Conservation (phyloP, 306 rosid species). For the Rosa rugosa region DNA sequence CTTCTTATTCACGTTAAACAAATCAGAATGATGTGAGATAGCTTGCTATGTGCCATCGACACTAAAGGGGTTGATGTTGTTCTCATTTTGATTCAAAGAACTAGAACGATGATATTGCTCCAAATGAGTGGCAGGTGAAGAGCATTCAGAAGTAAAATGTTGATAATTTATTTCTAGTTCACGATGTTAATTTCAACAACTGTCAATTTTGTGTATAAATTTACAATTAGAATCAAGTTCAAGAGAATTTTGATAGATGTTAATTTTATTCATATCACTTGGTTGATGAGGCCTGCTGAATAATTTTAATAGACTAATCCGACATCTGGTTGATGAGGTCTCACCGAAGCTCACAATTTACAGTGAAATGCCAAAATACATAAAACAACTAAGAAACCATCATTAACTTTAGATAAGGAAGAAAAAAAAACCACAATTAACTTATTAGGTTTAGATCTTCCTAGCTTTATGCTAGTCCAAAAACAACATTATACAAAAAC, state of each 20-base stretch:
- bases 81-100: not conserved
- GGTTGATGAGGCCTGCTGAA: no score
- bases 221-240: no score
- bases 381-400: not conserved
- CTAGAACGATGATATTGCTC: not conserved
- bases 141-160: not conserved
- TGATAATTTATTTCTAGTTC: not conserved
- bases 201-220: no score
- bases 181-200: no score
- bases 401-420: not conserved
- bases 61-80: no score
- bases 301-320: no score
- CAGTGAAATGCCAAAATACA: not conserved
- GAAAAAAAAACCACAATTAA: not conserved
- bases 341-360: not conserved
- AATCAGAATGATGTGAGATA: not conserved
- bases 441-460: not conserved
- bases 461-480: not conserved
- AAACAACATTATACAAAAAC: not conserved
- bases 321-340: no score
- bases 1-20: no score
- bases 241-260: no score
- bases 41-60: not conserved
- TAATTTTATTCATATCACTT: no score
- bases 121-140: not conserved